Evolutionary conservation across 805 yeast genomes (phyloP).

Genomic region (Candida silvatica): DNA sequence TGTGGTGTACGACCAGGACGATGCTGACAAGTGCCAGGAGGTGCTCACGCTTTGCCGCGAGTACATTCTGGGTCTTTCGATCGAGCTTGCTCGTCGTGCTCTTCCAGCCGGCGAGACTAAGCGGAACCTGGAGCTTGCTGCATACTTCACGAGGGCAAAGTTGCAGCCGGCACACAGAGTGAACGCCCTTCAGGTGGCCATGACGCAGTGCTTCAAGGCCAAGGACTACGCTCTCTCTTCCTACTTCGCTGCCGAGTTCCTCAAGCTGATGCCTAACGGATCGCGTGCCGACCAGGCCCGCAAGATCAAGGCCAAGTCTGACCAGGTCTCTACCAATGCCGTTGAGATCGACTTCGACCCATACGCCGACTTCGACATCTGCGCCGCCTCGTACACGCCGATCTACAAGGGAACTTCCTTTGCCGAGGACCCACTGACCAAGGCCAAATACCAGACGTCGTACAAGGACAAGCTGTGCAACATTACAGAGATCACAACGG

Average conservation of each 20-base stretch:
- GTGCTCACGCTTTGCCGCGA: conserved; percentile 72
- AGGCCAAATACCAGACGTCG: conserved; percentile 73
- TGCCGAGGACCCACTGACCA: conserved; percentile 72
- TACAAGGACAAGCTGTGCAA: conserved; percentile 74
- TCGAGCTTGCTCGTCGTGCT: conserved; percentile 83
- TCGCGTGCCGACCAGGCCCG: conserved; percentile 83
- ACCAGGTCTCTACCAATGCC: conserved; percentile 74
- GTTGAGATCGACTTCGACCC: conserved; percentile 90
- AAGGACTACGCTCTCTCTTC: conserved; percentile 87
- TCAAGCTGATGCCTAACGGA: conserved; percentile 62
- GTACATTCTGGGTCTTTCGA: conserved; percentile 85
- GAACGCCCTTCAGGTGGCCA: conserved; percentile 89
- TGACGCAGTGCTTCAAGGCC: conserved; percentile 83
- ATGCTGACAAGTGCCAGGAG: conserved; percentile 67
- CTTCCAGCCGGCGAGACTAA: conserved; percentile 63
- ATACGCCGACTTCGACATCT: conserved; percentile 82
- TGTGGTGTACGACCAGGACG: conserved; percentile 65
- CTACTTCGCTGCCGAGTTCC: conserved; percentile 78
- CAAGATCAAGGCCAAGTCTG: conserved; percentile 75
- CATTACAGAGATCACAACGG: conserved; percentile 65
- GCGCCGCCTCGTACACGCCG: conserved; percentile 83
- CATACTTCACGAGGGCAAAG: conserved; percentile 84
- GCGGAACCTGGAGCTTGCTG: conserved; percentile 90
- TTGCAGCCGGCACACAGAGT: conserved; percentile 77
- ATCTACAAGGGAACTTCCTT: conserved; percentile 71